phyloP scores from a whole-genome alignment of 164 flowering plant genomes.

The Nelumbo lutea region DNA sequence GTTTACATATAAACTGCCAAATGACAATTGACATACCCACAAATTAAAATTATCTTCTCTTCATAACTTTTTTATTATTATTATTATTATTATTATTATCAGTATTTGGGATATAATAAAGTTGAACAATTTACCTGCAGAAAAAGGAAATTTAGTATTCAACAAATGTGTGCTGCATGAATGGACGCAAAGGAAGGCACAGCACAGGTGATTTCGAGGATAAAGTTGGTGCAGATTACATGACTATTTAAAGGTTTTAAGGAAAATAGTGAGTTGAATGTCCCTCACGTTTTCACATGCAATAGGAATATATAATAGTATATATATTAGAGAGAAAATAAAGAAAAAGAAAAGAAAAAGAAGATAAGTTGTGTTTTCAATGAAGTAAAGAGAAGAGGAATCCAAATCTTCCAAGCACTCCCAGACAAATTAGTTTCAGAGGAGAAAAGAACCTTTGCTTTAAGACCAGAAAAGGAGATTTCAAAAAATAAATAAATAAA shows the following conservation, averaged over 20 bases:
- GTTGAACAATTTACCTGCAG: no score
- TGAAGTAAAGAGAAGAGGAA: constrained; percentile 18
- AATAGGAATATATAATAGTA: no score
- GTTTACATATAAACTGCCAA: no score
- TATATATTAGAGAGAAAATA: background rate
- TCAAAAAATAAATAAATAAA: constrained; percentile 2
- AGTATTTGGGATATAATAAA: no score
- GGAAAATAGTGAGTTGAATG: no score
- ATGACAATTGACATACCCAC: no score
- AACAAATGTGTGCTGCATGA: background rate
- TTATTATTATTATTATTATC: no score
- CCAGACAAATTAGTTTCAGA: constrained; percentile 38
- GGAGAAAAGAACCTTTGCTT: constrained; percentile 28
- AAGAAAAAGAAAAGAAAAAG: background rate
- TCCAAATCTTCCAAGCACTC: constrained; percentile 33
- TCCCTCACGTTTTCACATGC: no score
- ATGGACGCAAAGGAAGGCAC: background rate
- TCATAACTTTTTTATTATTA: no score
- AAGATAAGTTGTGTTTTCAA: constrained; percentile 9
- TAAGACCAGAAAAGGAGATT: constrained; percentile 25
- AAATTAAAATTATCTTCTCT: no score
- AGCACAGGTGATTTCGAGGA: background rate
- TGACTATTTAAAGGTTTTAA: no score
- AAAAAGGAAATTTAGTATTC: background rate
- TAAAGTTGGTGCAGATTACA: background rate